Evolutionary conservation across 2,329 filamentous ascomycete species (phyloP).

Genomic region (Aspergillus viridinutans): DNA sequence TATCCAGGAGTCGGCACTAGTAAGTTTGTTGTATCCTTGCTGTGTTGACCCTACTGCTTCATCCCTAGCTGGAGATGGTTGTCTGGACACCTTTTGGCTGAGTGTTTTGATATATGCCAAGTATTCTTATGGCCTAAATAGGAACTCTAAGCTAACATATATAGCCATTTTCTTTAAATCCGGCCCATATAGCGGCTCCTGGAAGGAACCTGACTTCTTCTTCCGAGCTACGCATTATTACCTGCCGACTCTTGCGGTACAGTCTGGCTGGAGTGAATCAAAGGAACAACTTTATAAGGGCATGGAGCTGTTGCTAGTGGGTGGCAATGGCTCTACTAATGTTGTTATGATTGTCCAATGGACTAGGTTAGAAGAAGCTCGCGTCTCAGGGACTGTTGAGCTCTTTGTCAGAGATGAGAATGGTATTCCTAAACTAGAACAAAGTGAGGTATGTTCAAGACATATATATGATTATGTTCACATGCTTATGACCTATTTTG

Average conservation of each 20-base stretch:
- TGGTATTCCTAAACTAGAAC: neutral
- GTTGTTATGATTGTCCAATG: neutral
- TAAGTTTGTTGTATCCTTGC: neutral
- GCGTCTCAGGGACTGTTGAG: neutral
- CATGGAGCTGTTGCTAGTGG: constrained; percentile 10
- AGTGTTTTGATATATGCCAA: no score
- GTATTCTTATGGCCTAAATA: neutral
- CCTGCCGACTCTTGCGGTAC: constrained; percentile 6
- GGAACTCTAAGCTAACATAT: neutral
- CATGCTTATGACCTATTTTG: neutral
- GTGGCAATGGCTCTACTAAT: neutral
- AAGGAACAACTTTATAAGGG: constrained; percentile 2
- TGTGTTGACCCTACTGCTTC: no score
- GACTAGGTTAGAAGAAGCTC: neutral
- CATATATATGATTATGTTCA: neutral
- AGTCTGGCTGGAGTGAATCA: constrained; percentile 6
- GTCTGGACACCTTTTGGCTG: no score
- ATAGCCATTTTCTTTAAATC: neutral
- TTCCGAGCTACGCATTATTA: neutral
- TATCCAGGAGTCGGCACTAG: neutral
- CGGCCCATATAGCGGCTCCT: constrained; percentile 8
- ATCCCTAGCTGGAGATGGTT: no score
- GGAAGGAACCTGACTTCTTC: constrained; percentile 13
- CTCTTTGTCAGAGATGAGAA: neutral
- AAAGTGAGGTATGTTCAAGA: neutral